A percentile compares a stretch with the other conserved stretches of the same genome.
These are phyloP conservation scores for Melanomma pulvis-pyrius DNA, from an alignment of 495 filamentous ascomycete genomes.

Conservation along the genomic window DNA sequence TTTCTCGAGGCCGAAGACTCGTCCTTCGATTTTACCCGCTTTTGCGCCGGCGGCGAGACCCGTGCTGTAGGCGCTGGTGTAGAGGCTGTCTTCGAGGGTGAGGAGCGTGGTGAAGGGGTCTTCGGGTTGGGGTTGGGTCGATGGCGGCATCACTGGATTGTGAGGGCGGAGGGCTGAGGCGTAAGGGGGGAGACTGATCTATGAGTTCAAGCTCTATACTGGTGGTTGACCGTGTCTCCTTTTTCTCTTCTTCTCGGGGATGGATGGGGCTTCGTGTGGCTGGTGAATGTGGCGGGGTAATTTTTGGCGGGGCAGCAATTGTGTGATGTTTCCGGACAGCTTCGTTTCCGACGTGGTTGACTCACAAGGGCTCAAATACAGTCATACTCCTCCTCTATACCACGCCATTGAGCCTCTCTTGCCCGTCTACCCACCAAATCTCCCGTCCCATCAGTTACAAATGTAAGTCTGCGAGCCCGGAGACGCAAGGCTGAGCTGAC, in stretches of 20 bases:
- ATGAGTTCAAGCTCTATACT: neutral
- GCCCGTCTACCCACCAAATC: neutral
- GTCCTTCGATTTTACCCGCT: constrained; percentile 84
- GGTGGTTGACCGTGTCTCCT: neutral
- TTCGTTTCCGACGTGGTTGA: neutral
- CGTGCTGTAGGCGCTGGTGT: constrained; percentile 77
- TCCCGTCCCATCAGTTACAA: neutral
- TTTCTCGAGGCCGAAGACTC: constrained; percentile 85
- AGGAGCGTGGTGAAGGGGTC: constrained; percentile 74
- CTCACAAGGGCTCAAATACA: neutral
- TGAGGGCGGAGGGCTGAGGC: too few species aligned
- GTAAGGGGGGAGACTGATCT: too few species aligned
- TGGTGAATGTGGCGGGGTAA: constrained; percentile 2
- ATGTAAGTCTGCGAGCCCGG: neutral
- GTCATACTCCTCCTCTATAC: neutral
- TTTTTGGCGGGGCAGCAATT: constrained; percentile 13
- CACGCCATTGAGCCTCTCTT: neutral
- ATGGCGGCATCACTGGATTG: neutral
- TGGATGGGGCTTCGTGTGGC: neutral
- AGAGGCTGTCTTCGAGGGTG: constrained; percentile 80
- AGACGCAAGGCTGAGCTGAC: neutral
- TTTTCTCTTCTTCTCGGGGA: neutral
- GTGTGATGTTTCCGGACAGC: neutral
- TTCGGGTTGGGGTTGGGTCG: neutral
- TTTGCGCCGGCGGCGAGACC: constrained; percentile 76